phyloP scores from a whole-genome alignment of 805 yeast genomes.

The Pichia rugopelliculosa region DNA sequence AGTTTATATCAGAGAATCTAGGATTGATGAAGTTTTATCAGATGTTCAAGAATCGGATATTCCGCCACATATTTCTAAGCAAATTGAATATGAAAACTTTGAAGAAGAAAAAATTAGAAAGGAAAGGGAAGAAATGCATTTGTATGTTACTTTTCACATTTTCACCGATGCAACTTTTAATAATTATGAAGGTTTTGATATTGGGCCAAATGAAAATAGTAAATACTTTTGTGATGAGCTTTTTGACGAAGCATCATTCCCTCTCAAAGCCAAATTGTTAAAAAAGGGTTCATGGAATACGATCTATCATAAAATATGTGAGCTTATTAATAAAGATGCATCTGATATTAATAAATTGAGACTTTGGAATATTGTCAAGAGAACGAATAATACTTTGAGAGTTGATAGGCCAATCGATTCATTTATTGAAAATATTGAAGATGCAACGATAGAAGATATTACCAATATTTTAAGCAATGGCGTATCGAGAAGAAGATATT shows the following conservation, averaged over 20 bases:
- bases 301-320: conserved; percentile 43
- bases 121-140: conserved; percentile 66
- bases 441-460: conserved; percentile 42
- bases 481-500: conserved; percentile 26
- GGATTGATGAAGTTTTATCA: conserved; percentile 50
- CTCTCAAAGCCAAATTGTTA: conserved; percentile 43
- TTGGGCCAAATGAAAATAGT: conserved; percentile 50
- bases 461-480: conserved; percentile 31
- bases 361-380: conserved; percentile 57
- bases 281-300: conserved; percentile 49
- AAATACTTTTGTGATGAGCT: conserved; percentile 43
- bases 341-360: conserved; percentile 25
- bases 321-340: conserved; percentile 30
- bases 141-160: conserved; percentile 51
- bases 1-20: conserved; percentile 73
- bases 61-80: conserved; percentile 63
- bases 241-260: conserved; percentile 40
- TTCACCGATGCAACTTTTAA: conserved; percentile 48
- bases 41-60: conserved; percentile 46
- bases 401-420: conserved; percentile 40
- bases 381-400: conserved; percentile 67
- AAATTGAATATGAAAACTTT: conserved; percentile 55
- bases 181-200: conserved; percentile 65
- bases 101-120: conserved; percentile 46
- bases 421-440: conserved; percentile 19